Evolutionary conservation across 495 filamentous ascomycete genomes (phyloP).

Genomic region (Penicillium psychrofluorescens): DNA sequence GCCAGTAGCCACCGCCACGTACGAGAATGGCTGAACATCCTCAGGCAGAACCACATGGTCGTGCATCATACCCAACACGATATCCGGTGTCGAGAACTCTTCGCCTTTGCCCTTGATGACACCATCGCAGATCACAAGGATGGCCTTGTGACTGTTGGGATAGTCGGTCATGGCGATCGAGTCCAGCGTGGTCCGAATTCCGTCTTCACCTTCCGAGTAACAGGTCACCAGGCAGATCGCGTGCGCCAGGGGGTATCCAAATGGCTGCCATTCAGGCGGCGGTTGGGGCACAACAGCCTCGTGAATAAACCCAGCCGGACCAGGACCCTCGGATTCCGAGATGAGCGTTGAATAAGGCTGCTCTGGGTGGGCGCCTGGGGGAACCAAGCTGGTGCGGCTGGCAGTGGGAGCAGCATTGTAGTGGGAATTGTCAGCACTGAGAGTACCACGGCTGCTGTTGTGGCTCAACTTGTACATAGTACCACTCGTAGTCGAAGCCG

Average conservation of each 20-base stretch:
- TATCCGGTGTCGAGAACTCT: constrained; percentile 78
- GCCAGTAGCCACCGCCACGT: constrained; percentile 92
- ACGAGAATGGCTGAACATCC: constrained; percentile 83
- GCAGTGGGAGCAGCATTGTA: constrained; percentile 21
- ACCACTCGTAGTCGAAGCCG: constrained; percentile 39
- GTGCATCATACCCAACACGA: constrained; percentile 87
- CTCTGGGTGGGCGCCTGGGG: constrained; percentile 23
- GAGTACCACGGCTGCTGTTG: constrained; percentile 57
- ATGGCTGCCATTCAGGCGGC: constrained; percentile 94
- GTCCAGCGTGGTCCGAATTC: constrained; percentile 87
- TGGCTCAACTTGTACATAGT: constrained; percentile 64
- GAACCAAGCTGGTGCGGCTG: constrained; percentile 48
- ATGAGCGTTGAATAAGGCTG: constrained; percentile 46
- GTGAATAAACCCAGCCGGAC: constrained; percentile 91
- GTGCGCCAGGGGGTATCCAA: constrained; percentile 91
- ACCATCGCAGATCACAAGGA: constrained; percentile 94
- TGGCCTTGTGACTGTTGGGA: constrained; percentile 95
- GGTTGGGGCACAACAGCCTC: constrained; percentile 94
- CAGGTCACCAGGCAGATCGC: constrained; percentile 91
- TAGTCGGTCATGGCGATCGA: constrained; percentile 98
- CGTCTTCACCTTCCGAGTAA: constrained; percentile 93
- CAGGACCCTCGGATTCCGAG: constrained; percentile 61
- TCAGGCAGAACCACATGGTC: constrained; percentile 73
- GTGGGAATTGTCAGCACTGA: constrained; percentile 38
- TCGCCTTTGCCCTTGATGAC: constrained; percentile 97